A percentile compares a stretch with the other conserved stretches of the same genome.
Conservation (phyloP, 208 protist species). For the Trypanosoma caninum region DNA sequence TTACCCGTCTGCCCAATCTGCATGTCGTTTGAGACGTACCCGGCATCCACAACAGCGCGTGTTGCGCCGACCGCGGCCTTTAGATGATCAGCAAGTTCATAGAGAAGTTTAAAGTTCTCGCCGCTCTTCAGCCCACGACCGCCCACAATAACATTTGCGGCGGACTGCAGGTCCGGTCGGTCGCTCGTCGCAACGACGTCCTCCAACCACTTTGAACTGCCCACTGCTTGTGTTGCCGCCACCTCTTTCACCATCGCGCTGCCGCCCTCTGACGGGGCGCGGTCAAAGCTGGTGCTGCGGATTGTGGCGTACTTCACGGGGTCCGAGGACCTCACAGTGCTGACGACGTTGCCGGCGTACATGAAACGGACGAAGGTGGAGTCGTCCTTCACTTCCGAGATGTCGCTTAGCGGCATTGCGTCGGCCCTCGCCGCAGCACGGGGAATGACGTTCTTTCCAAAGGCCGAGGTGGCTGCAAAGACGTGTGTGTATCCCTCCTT, state of each 20-base stretch:
- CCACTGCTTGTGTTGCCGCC: conserved; percentile 26
- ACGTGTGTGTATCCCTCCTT: conserved; percentile 92
- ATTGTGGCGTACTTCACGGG: conserved; percentile 94
- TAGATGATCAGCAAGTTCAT: conserved; percentile 93
- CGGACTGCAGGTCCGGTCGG: conserved; percentile 93
- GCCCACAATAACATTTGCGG: conserved; percentile 91
- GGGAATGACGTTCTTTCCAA: conserved; percentile 95
- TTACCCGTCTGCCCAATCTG: conserved; percentile 99
- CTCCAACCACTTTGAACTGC: conserved; percentile 56
- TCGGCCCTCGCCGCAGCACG: conserved; percentile 90
- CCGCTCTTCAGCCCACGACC: conserved; percentile 95
- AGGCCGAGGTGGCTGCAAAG: conserved; percentile 86
- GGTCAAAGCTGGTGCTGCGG: conserved; percentile 89
- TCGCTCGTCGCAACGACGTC: conserved; percentile 59
- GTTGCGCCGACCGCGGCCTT: conserved; percentile 95
- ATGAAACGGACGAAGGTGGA: conserved; percentile 96
- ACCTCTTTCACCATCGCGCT: conserved; percentile 35
- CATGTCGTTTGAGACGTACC: conserved; percentile 92
- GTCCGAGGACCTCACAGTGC: conserved; percentile 91
- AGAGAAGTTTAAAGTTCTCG: conserved; percentile 98
- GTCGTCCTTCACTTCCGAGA: conserved; percentile 86
- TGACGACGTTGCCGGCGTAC: conserved; percentile 98
- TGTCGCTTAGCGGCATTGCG: conserved; percentile 91
- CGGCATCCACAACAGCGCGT: conserved; percentile 96
- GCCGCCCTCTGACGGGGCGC: conserved; percentile 44